phyloP scores from a whole-genome alignment of 306 rosid genomes.

The Psophocarpus tetragonolobus region DNA sequence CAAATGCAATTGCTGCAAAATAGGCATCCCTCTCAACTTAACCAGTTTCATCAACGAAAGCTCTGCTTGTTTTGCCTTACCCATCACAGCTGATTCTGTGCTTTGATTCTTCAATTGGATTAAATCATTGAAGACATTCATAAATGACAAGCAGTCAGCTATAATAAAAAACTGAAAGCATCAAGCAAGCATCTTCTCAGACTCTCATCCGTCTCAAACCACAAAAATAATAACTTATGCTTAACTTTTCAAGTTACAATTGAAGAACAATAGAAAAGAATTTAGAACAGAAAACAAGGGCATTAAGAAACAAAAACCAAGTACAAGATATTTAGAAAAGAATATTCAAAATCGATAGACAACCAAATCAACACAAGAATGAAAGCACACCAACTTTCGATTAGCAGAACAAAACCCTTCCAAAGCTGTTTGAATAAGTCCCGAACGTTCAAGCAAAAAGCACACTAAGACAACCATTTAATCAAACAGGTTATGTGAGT shows the following conservation, averaged over 20 bases:
- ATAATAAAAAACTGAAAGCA: background rate
- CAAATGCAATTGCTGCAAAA: constrained; percentile 76
- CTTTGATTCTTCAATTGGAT: constrained; percentile 29
- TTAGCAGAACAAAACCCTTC: background rate
- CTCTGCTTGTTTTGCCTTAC: constrained; percentile 43
- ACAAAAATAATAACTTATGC: background rate
- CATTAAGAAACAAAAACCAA: background rate
- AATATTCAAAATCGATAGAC: background rate
- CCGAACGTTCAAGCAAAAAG: background rate
- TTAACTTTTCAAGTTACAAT: background rate
- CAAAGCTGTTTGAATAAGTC: background rate
- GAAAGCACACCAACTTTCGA: background rate
- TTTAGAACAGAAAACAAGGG: background rate
- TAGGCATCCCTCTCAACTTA: constrained; percentile 68
- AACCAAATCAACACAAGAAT: background rate
- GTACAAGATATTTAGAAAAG: background rate
- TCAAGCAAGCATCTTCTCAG: background rate
- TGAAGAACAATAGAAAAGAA: background rate
- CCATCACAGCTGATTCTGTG: background rate
- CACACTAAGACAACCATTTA: background rate
- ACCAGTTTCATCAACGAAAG: constrained; percentile 62
- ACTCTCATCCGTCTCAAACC: background rate
- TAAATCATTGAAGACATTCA: constrained; percentile 25
- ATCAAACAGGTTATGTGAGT: constrained; percentile 27
- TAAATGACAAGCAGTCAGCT: background rate